Base-by-base conservation (phyloP, 345 rosid species). In the Laguncularia racemosa region DNA sequence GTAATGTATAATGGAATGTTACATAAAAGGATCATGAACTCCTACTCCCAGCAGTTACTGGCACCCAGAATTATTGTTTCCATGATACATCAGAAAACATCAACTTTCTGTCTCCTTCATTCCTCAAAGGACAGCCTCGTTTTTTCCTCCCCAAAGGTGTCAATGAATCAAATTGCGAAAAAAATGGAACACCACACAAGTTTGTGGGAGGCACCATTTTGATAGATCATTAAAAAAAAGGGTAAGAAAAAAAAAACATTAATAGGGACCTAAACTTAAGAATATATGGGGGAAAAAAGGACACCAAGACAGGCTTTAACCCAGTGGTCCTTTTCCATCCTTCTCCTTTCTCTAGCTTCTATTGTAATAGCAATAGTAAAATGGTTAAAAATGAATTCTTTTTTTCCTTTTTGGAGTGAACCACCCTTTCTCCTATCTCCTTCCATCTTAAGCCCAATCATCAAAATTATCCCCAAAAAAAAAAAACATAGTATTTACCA, bases 401-500 rank as follows among this genome's bases (percentile, higher is more conserved):
- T 51, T 66, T 52, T 45, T 67, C 59, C 69, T 7, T 33, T 33
- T 9, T 33, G 40, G 40, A 44, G 60, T 50, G 67, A 67, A 61
- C 55, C 48, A 46, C 55, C 59, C 54, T 28, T 64, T 57, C 47
- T 68, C 55, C 57, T 60, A 21, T 58, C 61, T 50, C 73, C 62
- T 57, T 63, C 78, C 61, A 73, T 59, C 68, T 60, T 64, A 43
- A 47, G 62, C 60, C 48, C 71, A 63, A 55, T 57, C 64, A 65
- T 50, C 65, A 56, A 61, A 67, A 67, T 54, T 61, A 60, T 46
- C 16, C 64, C 40, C 40, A 3, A 33, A 33, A 33, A 46, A 64
- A 70, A 40, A 59, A 44, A 46, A 20, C 56, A 59, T 63, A 52
- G 48, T 76, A 76, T 76, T 59, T 81, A 81, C 86, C 89, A 78